Evolutionary conservation across 345 rosid genomes (phyloP).

Genomic region (Zanthoxylum bungeanum): DNA sequence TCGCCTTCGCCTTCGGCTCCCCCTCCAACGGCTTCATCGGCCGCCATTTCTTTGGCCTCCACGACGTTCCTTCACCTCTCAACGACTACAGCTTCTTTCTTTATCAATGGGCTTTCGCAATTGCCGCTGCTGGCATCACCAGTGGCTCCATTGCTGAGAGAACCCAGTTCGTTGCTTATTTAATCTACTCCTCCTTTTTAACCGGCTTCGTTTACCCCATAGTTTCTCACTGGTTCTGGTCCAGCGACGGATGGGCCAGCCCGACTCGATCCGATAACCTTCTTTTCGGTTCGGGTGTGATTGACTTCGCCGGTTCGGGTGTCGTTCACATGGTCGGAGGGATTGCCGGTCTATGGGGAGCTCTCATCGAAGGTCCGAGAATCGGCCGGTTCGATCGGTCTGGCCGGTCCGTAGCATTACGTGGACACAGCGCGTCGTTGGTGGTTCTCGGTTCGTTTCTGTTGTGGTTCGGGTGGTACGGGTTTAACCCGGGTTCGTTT

Average conservation of each 20-base stretch:
- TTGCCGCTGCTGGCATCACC: constrained; percentile 76
- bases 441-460: constrained; percentile 74
- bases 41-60: constrained; percentile 54
- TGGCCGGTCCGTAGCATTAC: constrained; percentile 43
- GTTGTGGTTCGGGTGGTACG: constrained; percentile 88
- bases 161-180: constrained; percentile 74
- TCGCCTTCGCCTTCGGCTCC: constrained; percentile 71
- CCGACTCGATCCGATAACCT: constrained; percentile 26
- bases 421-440: constrained; percentile 68
- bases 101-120: constrained; percentile 82
- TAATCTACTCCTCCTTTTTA: constrained; percentile 61
- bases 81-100: constrained; percentile 61
- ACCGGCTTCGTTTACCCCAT: constrained; percentile 74
- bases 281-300: constrained; percentile 50
- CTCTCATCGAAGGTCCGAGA: constrained; percentile 69
- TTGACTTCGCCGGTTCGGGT: constrained; percentile 84
- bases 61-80: constrained; percentile 23
- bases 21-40: constrained; percentile 81
- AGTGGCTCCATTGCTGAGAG: constrained; percentile 83
- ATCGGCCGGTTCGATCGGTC: constrained; percentile 55
- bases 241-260: constrained; percentile 69
- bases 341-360: constrained; percentile 77
- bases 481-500: constrained; percentile 74
- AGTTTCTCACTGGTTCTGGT: constrained; percentile 83
- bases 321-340: constrained; percentile 89